Conservation (phyloP, 768 basidiomycete species). For the Boletus barrowsii region DNA sequence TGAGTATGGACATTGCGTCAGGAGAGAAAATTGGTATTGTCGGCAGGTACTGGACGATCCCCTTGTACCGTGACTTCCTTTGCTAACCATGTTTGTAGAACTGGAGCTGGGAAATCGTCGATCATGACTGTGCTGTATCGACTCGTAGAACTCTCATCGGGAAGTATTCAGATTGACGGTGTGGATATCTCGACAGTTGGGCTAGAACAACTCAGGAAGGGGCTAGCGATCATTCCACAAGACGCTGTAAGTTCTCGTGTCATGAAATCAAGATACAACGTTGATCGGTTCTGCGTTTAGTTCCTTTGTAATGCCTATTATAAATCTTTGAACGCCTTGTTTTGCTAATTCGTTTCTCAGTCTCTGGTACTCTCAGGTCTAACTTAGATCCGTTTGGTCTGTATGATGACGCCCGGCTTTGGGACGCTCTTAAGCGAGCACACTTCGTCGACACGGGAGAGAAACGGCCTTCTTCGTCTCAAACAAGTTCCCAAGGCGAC, state of each 20-base stretch:
- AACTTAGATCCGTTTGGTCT: constrained; percentile 89
- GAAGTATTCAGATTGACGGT: constrained; percentile 75
- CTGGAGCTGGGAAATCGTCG: constrained; percentile 87
- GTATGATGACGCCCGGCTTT: constrained; percentile 76
- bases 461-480: constrained; percentile 20
- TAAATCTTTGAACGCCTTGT: constrained; percentile 2
- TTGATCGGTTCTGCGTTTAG: constrained; percentile 1
- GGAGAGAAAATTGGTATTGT: constrained; percentile 94
- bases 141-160: constrained; percentile 74
- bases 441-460: constrained; percentile 66
- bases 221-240: constrained; percentile 80
- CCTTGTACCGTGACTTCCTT: constrained; percentile 6
- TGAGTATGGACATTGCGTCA: constrained; percentile 64
- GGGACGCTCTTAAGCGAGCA: constrained; percentile 85
- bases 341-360: constrained; percentile 27
- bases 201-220: constrained; percentile 64
- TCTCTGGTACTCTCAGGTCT: constrained; percentile 77
- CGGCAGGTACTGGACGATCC: constrained; percentile 43
- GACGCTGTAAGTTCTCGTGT: constrained; percentile 40
- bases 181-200: constrained; percentile 84
- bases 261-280: background rate
- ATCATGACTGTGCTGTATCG: constrained; percentile 88
- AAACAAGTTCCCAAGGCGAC: constrained; percentile 37
- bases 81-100: constrained; percentile 36
- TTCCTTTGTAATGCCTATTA: constrained; percentile 38